These are phyloP conservation scores for Paraphoma chrysanthemicola DNA, from an alignment of 2,329 filamentous ascomycete species.

Conservation along the genomic window DNA sequence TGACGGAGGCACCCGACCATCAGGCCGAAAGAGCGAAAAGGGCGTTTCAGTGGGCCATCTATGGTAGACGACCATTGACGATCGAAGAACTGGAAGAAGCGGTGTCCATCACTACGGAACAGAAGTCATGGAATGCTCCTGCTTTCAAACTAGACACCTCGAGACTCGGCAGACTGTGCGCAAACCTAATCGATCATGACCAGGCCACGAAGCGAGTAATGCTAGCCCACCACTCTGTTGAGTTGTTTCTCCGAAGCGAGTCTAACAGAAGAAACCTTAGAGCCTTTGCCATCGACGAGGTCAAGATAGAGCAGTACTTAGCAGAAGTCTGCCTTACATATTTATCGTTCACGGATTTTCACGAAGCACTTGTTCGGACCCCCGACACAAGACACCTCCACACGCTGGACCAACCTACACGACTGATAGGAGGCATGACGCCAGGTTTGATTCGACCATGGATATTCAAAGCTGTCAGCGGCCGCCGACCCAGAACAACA, in stretches of 20 bases:
- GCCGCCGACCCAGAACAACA: slow-evolving; percentile 9
- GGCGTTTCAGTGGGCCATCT: slow-evolving; percentile 23
- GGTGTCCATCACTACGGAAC: slow-evolving; percentile 13
- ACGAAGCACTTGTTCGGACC: slow-evolving; percentile 19
- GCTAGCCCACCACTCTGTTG: slow-evolving; percentile 23
- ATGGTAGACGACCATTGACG: slow-evolving; percentile 17
- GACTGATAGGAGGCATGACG: slow-evolving; percentile 5
- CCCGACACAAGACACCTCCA: slow-evolving; percentile 17
- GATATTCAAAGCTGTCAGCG: slow-evolving; percentile 6
- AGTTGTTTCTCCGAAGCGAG: slow-evolving; percentile 15
- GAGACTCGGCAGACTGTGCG: slow-evolving; percentile 18
- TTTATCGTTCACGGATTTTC: slow-evolving; percentile 25
- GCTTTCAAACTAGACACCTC: slow-evolving; percentile 13
- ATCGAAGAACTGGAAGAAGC: slow-evolving; percentile 27
- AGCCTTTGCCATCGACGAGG: slow-evolving; percentile 14
- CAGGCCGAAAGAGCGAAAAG: slow-evolving; percentile 19
- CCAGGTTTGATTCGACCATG: slow-evolving; percentile 11
- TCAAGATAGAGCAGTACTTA: slow-evolving; percentile 19
- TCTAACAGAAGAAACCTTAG: not conserved
- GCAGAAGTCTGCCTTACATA: slow-evolving; percentile 23
- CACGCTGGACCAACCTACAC: slow-evolving; percentile 5
- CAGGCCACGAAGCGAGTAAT: slow-evolving; percentile 12
- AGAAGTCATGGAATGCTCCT: slow-evolving; percentile 21
- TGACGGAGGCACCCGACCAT: slow-evolving; percentile 7
- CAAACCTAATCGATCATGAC: slow-evolving; percentile 22